Base-by-base conservation (phyloP, 306 rosid species). In the Gastrolobium bilobum region DNA sequence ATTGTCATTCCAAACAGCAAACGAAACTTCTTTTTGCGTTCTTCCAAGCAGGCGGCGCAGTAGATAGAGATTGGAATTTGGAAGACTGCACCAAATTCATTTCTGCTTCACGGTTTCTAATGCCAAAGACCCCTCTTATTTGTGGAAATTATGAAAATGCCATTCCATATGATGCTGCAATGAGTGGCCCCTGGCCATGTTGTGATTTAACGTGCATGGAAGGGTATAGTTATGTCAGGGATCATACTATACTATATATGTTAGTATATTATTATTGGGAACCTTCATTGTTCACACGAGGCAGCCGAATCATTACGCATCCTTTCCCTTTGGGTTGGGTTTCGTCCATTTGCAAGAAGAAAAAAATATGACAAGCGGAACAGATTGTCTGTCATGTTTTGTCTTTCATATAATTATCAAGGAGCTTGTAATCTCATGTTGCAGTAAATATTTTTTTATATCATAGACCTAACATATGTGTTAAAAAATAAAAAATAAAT, bases 171-270 rank as follows among this genome's bases (percentile, higher is more conserved):
- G 0, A 13, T 38, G 10, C 10, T 38, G 34, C 10, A 42, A 61
- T 71, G 40, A 80, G 73, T 63, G 48, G 1, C 5, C 20, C 37
- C 1, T 53, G 69, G 76, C 5, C 34, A 44, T 53, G 38, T 50
- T 63, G 78, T 61, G 74, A 69, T 64, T 78, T 15, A 53, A 75
- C 66, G 60, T 84, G 84, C 84, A 79, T 84, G 84, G 52, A 62
- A 69, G 75, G 78, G 75, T 64, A 54, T 71, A 20, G 9, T 54
- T 60, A 66, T 53, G 15, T 35, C 42, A 69, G 35, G 71, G 78
- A 40, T 64, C 84, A 74, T 71, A 38, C 30, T 4, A 34, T 71
- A 20, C 15, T 34, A 56, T 66, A 20, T 20, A 20, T 20, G 1
- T 20, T 20, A 20, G 26, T 20, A 20, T 29, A 33, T 51, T 50